These are phyloP conservation scores for Bipolaris zeicola DNA, from an alignment of 2,329 filamentous ascomycete genomes.

Conservation along the genomic window DNA sequence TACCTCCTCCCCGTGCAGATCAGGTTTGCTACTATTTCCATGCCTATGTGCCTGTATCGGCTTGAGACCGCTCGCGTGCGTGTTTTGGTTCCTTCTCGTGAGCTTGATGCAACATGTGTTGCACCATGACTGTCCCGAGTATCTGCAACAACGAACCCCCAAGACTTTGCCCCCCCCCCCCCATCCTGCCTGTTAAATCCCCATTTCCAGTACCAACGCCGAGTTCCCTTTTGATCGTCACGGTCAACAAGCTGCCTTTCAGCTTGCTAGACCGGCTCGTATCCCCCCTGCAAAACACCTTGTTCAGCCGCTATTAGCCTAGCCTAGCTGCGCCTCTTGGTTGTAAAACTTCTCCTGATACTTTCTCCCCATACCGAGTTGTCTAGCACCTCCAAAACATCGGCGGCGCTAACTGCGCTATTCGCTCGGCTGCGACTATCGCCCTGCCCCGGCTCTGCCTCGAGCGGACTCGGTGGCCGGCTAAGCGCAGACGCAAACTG, in stretches of 20 bases:
- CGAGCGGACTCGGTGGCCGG: constrained; percentile 47
- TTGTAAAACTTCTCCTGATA: constrained; percentile 84
- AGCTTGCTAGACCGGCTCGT: constrained; percentile 4
- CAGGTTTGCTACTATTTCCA: neutral
- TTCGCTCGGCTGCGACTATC: constrained; percentile 65
- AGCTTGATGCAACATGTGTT: constrained; percentile 42
- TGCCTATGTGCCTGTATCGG: constrained; percentile 15
- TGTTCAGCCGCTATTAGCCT: neutral
- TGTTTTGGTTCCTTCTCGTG: constrained; percentile 30
- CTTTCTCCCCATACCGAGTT: constrained; percentile 93
- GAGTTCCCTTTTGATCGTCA: constrained; percentile 15
- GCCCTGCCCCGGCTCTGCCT: constrained; percentile 35
- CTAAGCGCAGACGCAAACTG: constrained; percentile 54
- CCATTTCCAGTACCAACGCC: constrained; percentile 25
- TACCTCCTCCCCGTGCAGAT: neutral
- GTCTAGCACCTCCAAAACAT: constrained; percentile 83
- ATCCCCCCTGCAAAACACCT: neutral
- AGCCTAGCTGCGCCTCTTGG: constrained; percentile 51
- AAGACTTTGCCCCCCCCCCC: constrained; percentile 1
- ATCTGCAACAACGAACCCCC: constrained; percentile 17
- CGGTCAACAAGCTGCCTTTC: neutral
- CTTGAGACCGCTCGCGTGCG: constrained; percentile 20
- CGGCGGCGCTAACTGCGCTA: constrained; percentile 73
- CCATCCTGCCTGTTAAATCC: constrained; percentile 12
- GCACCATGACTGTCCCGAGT: constrained; percentile 26